phyloP scores from a whole-genome alignment of 2,329 filamentous ascomycete genomes.

The Didymellaceae sp. region DNA sequence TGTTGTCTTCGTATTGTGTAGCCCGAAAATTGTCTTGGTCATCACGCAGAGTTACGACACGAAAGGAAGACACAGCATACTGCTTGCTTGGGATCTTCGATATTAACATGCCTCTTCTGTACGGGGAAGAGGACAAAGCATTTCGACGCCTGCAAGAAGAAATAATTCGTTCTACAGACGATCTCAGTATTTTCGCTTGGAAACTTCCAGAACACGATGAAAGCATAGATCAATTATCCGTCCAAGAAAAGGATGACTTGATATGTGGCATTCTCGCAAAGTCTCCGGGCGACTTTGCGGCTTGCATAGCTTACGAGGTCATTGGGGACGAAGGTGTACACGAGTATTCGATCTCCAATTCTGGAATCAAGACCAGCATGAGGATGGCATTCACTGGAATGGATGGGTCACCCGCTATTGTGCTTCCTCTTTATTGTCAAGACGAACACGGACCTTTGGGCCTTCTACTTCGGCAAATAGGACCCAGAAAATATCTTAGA shows the following conservation, averaged over 20 bases:
- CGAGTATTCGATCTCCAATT: not conserved
- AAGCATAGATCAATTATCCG: no score
- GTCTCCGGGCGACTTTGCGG: not conserved
- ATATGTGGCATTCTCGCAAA: not conserved
- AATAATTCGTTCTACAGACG: conserved; percentile 9
- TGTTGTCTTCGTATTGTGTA: not conserved
- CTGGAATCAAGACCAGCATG: not conserved
- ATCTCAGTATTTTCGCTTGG: conserved; percentile 8
- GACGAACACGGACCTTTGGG: not conserved
- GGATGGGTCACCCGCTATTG: not conserved
- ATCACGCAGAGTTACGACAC: conserved; percentile 22
- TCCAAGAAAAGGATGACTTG: not conserved
- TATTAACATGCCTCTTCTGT: conserved; percentile 25
- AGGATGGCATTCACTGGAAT: not conserved
- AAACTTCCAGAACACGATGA: not conserved
- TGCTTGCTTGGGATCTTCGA: conserved; percentile 32
- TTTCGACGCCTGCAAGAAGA: conserved; percentile 20
- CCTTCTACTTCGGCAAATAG: not conserved
- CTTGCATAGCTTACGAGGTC: not conserved
- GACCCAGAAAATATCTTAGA: not conserved
- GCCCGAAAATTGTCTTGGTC: conserved; percentile 29
- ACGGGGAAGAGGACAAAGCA: conserved; percentile 23
- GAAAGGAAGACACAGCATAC: conserved; percentile 30
- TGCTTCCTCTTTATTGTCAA: not conserved
- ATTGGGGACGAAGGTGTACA: not conserved